Percentiles rank a stretch among this genome's conserved stretches.
Conservation (phyloP, 352 stramenopile species). For the Phytophthora multivora region DNA sequence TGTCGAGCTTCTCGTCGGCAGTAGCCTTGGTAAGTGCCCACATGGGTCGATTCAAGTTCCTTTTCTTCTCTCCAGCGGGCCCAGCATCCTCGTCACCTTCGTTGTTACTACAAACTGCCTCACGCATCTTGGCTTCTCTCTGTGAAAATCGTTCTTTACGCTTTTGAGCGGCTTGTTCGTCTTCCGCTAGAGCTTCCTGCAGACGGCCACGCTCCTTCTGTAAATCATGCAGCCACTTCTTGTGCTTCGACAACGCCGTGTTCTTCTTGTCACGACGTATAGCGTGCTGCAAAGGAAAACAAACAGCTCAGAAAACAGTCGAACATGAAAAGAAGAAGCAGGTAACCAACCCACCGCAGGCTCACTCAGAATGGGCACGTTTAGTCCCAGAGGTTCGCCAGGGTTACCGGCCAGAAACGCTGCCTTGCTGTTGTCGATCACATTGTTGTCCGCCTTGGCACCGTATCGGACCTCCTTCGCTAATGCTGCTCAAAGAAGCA, state of each 20-base stretch:
- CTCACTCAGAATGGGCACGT: slow-evolving; percentile 82
- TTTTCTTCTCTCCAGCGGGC: slow-evolving; percentile 28
- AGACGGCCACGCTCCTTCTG: slow-evolving; percentile 90
- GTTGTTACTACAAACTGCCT: slow-evolving; percentile 59
- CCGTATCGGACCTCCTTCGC: slow-evolving; percentile 52
- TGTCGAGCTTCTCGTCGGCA: slow-evolving; percentile 77
- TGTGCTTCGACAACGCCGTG: slow-evolving; percentile 92
- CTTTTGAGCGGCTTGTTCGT: slow-evolving; percentile 72
- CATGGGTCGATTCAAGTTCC: slow-evolving; percentile 69
- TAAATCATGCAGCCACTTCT: slow-evolving; percentile 93
- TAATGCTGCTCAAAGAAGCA: slow-evolving; percentile 38
- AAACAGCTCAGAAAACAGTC: background rate
- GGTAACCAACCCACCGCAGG: slow-evolving; percentile 47
- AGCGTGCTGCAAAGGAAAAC: slow-evolving; percentile 46
- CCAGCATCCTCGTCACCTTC: slow-evolving; percentile 19
- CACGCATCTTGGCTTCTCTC: slow-evolving; percentile 78
- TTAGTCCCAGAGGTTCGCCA: slow-evolving; percentile 70
- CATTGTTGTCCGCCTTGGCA: slow-evolving; percentile 45
- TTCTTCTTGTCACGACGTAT: slow-evolving; percentile 92
- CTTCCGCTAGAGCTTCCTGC: slow-evolving; percentile 78
- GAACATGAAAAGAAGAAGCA: background rate
- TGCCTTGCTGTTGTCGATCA: slow-evolving; percentile 56
- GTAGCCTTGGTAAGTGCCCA: slow-evolving; percentile 92
- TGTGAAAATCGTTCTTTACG: slow-evolving; percentile 75
- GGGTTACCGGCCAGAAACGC: slow-evolving; percentile 79